Evolutionary conservation across 1,139 yeast genomes (phyloP).

Genomic region (Spathaspora sp.): DNA sequence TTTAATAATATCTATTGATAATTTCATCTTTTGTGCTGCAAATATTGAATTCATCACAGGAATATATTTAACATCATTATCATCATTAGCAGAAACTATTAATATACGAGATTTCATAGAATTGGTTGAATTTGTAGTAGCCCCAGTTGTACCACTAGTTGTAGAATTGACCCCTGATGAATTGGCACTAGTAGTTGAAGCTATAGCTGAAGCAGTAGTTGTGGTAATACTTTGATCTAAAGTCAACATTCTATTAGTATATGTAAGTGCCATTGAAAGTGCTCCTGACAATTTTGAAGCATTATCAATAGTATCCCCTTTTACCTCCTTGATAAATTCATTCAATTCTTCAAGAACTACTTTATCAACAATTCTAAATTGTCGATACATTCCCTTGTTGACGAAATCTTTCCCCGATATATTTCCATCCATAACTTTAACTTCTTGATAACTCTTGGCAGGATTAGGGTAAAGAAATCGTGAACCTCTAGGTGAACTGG

Average conservation of each 20-base stretch:
- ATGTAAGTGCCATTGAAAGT: slow-evolving; percentile 71
- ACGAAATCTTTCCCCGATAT: slow-evolving; percentile 12
- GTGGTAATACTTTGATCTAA: slow-evolving; percentile 50
- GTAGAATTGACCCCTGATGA: slow-evolving; percentile 9
- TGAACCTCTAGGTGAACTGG: slow-evolving; percentile 73
- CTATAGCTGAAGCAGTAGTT: slow-evolving; percentile 48
- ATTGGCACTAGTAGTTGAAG: slow-evolving; percentile 35
- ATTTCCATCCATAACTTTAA: slow-evolving; percentile 7
- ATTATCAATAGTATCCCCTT: slow-evolving; percentile 16
- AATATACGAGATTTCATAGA: slow-evolving; percentile 69
- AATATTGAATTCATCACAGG: slow-evolving; percentile 95
- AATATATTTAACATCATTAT: slow-evolving; percentile 78
- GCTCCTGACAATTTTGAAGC: slow-evolving; percentile 71
- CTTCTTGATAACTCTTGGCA: slow-evolving; percentile 23
- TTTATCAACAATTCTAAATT: slow-evolving; percentile 80
- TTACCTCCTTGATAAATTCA: slow-evolving; percentile 37
- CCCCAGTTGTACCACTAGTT: slow-evolving; percentile 12
- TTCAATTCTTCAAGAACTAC: slow-evolving; percentile 65
- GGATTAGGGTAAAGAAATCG: slow-evolving; percentile 68
- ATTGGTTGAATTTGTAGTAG: slow-evolving; percentile 16
- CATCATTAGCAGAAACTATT: slow-evolving; percentile 74
- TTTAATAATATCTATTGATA: slow-evolving; percentile 89
- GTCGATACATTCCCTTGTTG: slow-evolving; percentile 68
- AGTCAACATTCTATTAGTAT: slow-evolving; percentile 67
- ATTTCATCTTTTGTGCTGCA: slow-evolving; percentile 90